Evolutionary conservation across 805 yeast species (phyloP).

Genomic region (Cyberlindnera mrakii): DNA sequence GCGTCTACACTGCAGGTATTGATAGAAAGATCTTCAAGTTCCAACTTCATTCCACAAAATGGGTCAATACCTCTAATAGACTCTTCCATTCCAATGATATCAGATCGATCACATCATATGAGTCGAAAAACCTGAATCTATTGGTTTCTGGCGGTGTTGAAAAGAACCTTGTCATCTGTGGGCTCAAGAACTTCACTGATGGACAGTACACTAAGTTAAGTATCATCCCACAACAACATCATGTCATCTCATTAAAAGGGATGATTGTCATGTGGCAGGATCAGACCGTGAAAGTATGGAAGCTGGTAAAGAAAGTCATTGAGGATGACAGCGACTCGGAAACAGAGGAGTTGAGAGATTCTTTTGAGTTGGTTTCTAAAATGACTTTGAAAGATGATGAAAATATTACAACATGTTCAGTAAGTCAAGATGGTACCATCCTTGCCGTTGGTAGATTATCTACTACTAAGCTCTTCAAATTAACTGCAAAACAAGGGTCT

Average conservation of each 20-base stretch:
- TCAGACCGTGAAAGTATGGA: constrained; percentile 79
- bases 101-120: constrained; percentile 66
- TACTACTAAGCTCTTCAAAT: constrained; percentile 60
- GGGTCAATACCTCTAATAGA: constrained; percentile 75
- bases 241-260: constrained; percentile 43
- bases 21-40: constrained; percentile 86
- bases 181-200: constrained; percentile 59
- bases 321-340: constrained; percentile 16
- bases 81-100: constrained; percentile 83
- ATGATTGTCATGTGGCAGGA: constrained; percentile 75
- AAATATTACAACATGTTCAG: constrained; percentile 60
- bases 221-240: constrained; percentile 49
- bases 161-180: constrained; percentile 54
- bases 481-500: constrained; percentile 35
- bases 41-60: constrained; percentile 37
- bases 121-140: constrained; percentile 60
- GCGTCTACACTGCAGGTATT: constrained; percentile 83
- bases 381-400: constrained; percentile 69
- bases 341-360: constrained; percentile 24
- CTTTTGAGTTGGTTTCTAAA: constrained; percentile 59
- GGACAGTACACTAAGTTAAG: constrained; percentile 71
- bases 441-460: constrained; percentile 69
- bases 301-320: constrained; percentile 32
- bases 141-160: constrained; percentile 84
- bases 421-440: constrained; percentile 59